Evolutionary conservation across 2,329 filamentous ascomycete species (phyloP), one percentile per base, ranked within the genome.

Genomic region (Microsporum audouinii): DNA sequence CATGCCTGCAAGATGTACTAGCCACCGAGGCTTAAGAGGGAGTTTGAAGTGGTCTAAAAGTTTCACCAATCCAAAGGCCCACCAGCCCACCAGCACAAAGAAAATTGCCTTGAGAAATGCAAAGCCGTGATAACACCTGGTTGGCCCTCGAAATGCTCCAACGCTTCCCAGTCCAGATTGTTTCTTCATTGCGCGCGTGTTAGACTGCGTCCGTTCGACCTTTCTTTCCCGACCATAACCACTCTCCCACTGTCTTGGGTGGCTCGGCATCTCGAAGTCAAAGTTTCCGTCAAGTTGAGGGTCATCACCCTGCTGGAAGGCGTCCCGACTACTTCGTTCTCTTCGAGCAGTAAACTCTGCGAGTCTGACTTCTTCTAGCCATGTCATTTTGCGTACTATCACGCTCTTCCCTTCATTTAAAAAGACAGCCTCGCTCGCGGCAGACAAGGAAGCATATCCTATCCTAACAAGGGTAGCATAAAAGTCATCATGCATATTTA

Each of bases 391-490:
- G 65, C 85, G 85, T 1, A 95, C 78, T 63, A 84, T 86, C 58
- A 97, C 84, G 1, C 81, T 81, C 45, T 84, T 84, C 53, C 92
- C 92, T 73, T 97, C 92, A 64, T 96, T 96, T 8, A 99, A 78
- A 70, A 96, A 97, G 0, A 97, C 94, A 2, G 92, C 92, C 73
- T 97, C 91, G 68, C 90, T 96, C 0, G 94, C 94, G 73, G 95
- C 92, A 0, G 90, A 95, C 63, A 97, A 84, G 10, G 92, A 86
- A 8, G 86, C 86, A 70, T 96, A 96, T 0, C 94, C 94, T 39
- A 90, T 84, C 63, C 91, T 86, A 2, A 97, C 80, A 3, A 97
- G 78, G 0, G 90, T 88, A 0, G 91, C 95, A 71, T 97, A 99
- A 70, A 97, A 96, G 71, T 99, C 94, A 79, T 97, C 95, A 60